These are phyloP conservation scores for Nemania sp. DNA, from an alignment of 2,329 filamentous ascomycete genomes.

Conservation along the genomic window DNA sequence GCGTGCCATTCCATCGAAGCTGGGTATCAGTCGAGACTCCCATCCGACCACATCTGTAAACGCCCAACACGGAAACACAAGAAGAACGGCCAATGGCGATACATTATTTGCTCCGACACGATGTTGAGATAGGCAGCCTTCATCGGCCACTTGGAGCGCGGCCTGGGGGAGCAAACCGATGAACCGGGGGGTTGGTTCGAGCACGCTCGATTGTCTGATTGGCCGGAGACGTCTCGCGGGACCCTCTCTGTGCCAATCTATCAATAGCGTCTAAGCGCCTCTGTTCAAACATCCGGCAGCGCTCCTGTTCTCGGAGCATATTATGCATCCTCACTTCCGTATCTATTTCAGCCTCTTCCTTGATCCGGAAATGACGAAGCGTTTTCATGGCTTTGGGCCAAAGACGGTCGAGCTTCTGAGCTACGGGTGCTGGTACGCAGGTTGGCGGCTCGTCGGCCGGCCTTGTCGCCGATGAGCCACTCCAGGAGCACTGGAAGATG, in stretches of 20 bases:
- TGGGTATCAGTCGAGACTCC: too few species aligned
- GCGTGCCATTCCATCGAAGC: too few species aligned
- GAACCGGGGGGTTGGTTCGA: constrained; percentile 12
- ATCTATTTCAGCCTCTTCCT: constrained; percentile 51
- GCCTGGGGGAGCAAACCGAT: constrained; percentile 2
- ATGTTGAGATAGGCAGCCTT: not conserved
- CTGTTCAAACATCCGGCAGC: constrained; percentile 54
- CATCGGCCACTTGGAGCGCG: not conserved
- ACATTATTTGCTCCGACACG: not conserved
- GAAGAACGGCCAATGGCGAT: not conserved
- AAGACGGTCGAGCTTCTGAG: constrained; percentile 52
- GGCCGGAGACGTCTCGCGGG: constrained; percentile 25
- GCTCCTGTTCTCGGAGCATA: constrained; percentile 52
- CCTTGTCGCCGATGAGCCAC: constrained; percentile 53
- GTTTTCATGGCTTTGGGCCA: constrained; percentile 51
- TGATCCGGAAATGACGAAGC: constrained; percentile 46
- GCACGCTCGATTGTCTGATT: constrained; percentile 15
- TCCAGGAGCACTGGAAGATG: constrained; percentile 59
- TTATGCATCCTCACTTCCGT: constrained; percentile 45
- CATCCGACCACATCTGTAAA: not conserved
- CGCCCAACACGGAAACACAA: not conserved
- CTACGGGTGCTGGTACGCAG: constrained; percentile 45
- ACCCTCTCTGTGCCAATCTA: constrained; percentile 39
- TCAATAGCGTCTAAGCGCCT: constrained; percentile 51
- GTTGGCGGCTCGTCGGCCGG: constrained; percentile 41